Base-by-base conservation (phyloP, 306 rosid genomes). In the Crotalaria pallida region DNA sequence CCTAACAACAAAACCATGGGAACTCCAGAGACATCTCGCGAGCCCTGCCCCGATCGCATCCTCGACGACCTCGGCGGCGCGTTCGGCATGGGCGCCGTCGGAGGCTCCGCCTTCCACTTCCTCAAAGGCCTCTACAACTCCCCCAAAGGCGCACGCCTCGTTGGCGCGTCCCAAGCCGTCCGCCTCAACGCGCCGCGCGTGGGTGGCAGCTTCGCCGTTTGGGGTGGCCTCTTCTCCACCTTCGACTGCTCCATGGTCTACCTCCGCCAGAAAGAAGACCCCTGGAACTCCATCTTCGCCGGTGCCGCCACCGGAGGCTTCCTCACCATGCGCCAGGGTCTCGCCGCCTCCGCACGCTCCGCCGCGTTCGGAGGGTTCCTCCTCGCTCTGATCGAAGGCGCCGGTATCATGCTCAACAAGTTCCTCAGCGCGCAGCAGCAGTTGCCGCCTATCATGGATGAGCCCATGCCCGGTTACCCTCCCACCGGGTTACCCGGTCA, bases 31-130 rank as follows among this genome's bases (percentile, higher is more conserved):
- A 84, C 94, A 0, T 83, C 94, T 6, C 81, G 97, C 2, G 96
- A 88, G 12, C 98, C 98, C 0, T 90, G 97, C 71, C 96, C 98
- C 0, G 96, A 93, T 48, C 91, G 96, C 3, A 93, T 93, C 56
- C 82, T 93, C 7, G 96, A 90, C 71, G 97, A 90, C 73, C 27
- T 84, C 4, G 97, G 98, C 65, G 97, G 98, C 51, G 97, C 98
- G 0, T 93, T 93, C 57, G 98, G 90, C 18, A 93, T 90, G 98
- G 98, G 98, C 1, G 96, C 94, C 0, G 88, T 90, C 0, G 98
- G 98, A 0, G 97, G 98, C 3, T 85, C 97, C 10, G 96, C 92
- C 57, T 93, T 78, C 69, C 96, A 93, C 84, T 88, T 93, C 63
- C 58, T 90, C 65, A 93, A 84, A 33, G 98, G 96, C 0, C 48